Percentiles rank a stretch among this genome's conserved stretches.
These are phyloP conservation scores for Backusella macrospora DNA, from an alignment of 192 early-diverging fungal species.

Conservation along the genomic window DNA sequence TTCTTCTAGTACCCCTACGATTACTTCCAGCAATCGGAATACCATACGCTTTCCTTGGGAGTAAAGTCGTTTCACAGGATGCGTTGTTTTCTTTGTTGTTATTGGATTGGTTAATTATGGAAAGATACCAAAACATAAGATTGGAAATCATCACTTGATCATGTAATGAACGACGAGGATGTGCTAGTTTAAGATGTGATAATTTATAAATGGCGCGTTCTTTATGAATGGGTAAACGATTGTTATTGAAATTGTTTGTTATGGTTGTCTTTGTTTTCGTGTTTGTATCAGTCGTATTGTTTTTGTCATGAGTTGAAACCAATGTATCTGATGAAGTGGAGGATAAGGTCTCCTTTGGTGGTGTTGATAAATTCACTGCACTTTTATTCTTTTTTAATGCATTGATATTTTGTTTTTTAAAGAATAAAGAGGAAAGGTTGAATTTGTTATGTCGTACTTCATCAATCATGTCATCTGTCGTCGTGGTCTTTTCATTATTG, in stretches of 20 bases:
- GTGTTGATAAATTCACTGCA: not conserved
- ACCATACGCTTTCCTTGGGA: not conserved
- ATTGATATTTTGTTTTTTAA: conserved; percentile 4
- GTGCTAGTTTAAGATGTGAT: conserved; percentile 73
- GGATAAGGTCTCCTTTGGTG: not conserved
- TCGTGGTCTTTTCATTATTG: not conserved
- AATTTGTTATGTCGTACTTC: not conserved
- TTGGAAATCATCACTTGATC: conserved; percentile 81
- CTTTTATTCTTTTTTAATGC: not conserved
- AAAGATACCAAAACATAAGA: conserved; percentile 85
- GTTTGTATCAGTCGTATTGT: not conserved
- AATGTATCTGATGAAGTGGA: not conserved
- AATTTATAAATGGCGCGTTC: conserved; percentile 79
- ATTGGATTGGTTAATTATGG: conserved; percentile 50
- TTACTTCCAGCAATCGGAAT: not conserved
- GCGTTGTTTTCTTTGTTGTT: not conserved
- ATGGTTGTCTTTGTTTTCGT: not conserved
- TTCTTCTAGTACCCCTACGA: not conserved
- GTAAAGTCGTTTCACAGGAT: not conserved
- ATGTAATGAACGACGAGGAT: conserved; percentile 68
- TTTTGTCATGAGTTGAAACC: not conserved
- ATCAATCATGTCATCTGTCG: not conserved
- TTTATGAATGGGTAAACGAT: conserved; percentile 64
- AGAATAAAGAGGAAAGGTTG: not conserved
- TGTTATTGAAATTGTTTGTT: not conserved